Conservation (phyloP, 1,284 basidiomycete species). For the Leccinum solheimii region DNA sequence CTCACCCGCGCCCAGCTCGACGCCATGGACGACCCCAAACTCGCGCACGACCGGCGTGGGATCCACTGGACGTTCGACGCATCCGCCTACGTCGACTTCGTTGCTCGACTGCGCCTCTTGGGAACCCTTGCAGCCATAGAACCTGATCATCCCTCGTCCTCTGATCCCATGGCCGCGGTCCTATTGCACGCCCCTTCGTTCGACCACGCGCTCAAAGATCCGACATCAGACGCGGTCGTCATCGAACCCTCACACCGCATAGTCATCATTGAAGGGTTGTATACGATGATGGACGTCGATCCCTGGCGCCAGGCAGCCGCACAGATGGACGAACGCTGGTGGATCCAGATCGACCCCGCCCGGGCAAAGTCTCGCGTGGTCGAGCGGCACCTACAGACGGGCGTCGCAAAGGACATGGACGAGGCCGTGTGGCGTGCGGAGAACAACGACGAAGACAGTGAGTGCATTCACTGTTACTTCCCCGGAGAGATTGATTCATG, state of each 20-base stretch:
- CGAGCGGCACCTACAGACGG: slow-evolving; percentile 71
- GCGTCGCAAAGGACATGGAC: slow-evolving; percentile 64
- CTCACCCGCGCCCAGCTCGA: slow-evolving; percentile 66
- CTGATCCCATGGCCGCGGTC: slow-evolving; percentile 15
- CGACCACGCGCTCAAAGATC: slow-evolving; percentile 70
- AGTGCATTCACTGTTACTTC: slow-evolving; percentile 23
- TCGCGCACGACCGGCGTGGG: slow-evolving; percentile 70
- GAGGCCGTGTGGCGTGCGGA: slow-evolving; percentile 73
- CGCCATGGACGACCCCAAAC: slow-evolving; percentile 65
- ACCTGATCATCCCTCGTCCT: not conserved
- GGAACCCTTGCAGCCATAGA: not conserved
- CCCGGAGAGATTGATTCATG: not conserved
- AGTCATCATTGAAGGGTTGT: slow-evolving; percentile 83
- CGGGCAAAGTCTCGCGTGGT: slow-evolving; percentile 69
- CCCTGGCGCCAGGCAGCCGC: slow-evolving; percentile 74
- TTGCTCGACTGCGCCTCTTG: slow-evolving; percentile 49
- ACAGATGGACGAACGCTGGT: slow-evolving; percentile 78
- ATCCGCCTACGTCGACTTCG: slow-evolving; percentile 63
- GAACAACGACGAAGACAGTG: slow-evolving; percentile 78
- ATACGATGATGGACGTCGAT: slow-evolving; percentile 68
- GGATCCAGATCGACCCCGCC: slow-evolving; percentile 62
- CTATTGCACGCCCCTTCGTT: slow-evolving; percentile 71
- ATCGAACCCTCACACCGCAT: slow-evolving; percentile 69
- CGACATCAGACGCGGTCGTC: slow-evolving; percentile 48
- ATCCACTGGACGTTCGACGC: slow-evolving; percentile 77